Conservation (phyloP, 805 yeast species). For the Lipomyces starkeyi region DNA sequence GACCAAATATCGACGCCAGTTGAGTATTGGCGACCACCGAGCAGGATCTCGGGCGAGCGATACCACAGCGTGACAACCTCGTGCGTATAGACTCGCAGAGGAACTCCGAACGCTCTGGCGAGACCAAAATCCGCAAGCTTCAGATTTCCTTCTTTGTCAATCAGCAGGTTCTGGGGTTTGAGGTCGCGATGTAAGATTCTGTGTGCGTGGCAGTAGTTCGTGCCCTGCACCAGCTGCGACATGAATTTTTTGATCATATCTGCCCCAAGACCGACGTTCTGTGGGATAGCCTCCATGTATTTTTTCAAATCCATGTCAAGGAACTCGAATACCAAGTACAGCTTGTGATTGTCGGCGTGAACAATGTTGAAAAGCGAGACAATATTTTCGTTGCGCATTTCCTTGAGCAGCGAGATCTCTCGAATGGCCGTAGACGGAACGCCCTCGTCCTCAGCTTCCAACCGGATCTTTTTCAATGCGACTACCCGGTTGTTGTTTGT, state of each 20-base stretch:
- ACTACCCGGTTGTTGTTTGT: slow-evolving; percentile 91
- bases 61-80: slow-evolving; percentile 99
- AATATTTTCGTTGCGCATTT: slow-evolving; percentile 90
- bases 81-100: slow-evolving; percentile 94
- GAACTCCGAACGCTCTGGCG: slow-evolving; percentile 97
- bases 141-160: slow-evolving; percentile 93
- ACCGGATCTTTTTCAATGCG: slow-evolving; percentile 91
- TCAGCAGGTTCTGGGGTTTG: slow-evolving; percentile 93
- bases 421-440: slow-evolving; percentile 98
- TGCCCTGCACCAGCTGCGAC: slow-evolving; percentile 90
- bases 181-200: slow-evolving; percentile 93
- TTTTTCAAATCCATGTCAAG: slow-evolving; percentile 93
- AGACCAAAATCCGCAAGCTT: slow-evolving; percentile 92
- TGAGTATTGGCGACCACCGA: slow-evolving; percentile 96
- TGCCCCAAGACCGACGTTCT: slow-evolving; percentile 86
- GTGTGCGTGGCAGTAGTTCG: slow-evolving; percentile 91
- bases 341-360: slow-evolving; percentile 90
- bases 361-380: slow-evolving; percentile 92
- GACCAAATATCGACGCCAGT: slow-evolving; percentile 99
- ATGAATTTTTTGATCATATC: slow-evolving; percentile 91
- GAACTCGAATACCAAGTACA: slow-evolving; percentile 91
- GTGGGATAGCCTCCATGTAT: slow-evolving; percentile 95
- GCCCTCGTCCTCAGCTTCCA: slow-evolving; percentile 97
- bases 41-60: slow-evolving; percentile 91
- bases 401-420: slow-evolving; percentile 92